Evolutionary conservation across 2,329 filamentous ascomycete genomes (phyloP), one percentile per base, ranked within the genome.

Genomic region (Stachybotrys echinatus): DNA sequence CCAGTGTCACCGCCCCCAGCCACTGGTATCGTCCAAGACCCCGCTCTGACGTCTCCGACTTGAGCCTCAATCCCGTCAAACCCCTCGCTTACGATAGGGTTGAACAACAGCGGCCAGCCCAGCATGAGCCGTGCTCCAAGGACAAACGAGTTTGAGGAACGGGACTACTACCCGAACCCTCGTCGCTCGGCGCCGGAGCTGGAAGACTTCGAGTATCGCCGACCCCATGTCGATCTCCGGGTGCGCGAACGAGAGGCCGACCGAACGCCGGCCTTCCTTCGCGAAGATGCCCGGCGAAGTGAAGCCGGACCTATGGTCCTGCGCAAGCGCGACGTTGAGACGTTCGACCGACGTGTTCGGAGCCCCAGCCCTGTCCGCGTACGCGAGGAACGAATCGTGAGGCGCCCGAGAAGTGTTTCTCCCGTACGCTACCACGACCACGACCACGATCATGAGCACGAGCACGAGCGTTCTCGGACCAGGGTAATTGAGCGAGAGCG

Each of bases 271-370:
- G 67, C 72, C 48, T 81, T 81, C 58, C 63, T 82, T 51, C 74
- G 77, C 46, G 74, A 79, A 3, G 76, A 80, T 39, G 62, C 55
- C 23, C 70, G 76, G 49, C 73, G 73, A 14, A 51, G 63, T 22
- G 78, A 81, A 51, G 65, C 72, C 22, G 78, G 78, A 3, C 70
- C 74, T 37, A 63, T 83, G 58, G 79, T 83, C 18, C 70, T 83
- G 45, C 74, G 79, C 47, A 68, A 76, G 56, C 73, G 78, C 43
- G 77, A 82, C 50, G 69, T 81, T 47, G 79, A 82, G 66, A 79
- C 74, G 1, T 59, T 77, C 52, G 77, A 81, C 61, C 69, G 77
- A 47, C 73, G 71, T 48, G 68, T 65, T 40, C 69, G 73, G 47
- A 74, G 70, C 47, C 75, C 71, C 51, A 70, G 66, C 52, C 74